These are phyloP conservation scores for Mucor plumbeus DNA, from an alignment of 371 early-diverging fungal genomes.

Conservation along the genomic window DNA sequence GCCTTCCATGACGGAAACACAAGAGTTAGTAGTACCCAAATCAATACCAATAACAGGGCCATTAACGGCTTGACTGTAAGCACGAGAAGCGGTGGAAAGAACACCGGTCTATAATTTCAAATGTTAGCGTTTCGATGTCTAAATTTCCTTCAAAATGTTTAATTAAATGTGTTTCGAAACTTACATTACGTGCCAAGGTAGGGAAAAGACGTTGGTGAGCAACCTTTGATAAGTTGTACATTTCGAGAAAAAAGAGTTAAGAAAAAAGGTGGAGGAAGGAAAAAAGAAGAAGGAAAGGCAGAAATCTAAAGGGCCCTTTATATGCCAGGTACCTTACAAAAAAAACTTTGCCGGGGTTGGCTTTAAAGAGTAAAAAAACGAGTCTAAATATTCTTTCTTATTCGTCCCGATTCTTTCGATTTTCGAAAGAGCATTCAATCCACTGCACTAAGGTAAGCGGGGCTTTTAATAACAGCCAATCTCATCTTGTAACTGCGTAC, in stretches of 20 bases:
- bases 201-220: slow-evolving; percentile 40
- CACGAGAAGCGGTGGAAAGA: slow-evolving; percentile 35
- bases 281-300: slow-evolving; percentile 17
- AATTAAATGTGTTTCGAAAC: not conserved
- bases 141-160: no score
- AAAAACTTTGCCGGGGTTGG: slow-evolving; percentile 34
- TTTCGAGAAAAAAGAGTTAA: slow-evolving; percentile 21
- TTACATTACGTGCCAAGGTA: slow-evolving; percentile 39
- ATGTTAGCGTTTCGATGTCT: not conserved
- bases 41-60: slow-evolving; percentile 99
- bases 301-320: slow-evolving; percentile 12
- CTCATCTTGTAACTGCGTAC: not conserved
- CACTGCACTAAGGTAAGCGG: not conserved
- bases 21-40: slow-evolving; percentile 99
- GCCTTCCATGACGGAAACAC: slow-evolving; percentile 98
- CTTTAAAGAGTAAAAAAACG: slow-evolving; percentile 8
- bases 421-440: not conserved
- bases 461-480: not conserved
- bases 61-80: slow-evolving; percentile 66
- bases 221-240: slow-evolving; percentile 52
- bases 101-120: slow-evolving; percentile 27
- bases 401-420: slow-evolving; percentile 22
- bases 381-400: slow-evolving; percentile 18
- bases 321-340: slow-evolving; percentile 36
- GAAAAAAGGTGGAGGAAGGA: slow-evolving; percentile 14